phyloP scores from a whole-genome alignment of 192 early-diverging fungal species.

The Lobosporangium transversale region DNA sequence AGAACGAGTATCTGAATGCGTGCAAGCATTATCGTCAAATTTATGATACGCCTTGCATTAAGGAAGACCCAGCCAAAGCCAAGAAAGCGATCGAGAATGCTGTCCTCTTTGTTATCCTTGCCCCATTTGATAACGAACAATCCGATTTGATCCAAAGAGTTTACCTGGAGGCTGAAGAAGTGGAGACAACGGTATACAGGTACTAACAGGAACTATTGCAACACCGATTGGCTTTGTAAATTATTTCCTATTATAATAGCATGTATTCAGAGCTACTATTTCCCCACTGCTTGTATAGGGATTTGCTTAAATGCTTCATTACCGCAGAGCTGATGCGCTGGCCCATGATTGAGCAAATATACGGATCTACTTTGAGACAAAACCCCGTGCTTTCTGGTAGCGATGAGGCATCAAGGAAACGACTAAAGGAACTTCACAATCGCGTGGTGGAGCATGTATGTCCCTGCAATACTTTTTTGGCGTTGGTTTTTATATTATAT shows the following conservation, averaged over 20 bases:
- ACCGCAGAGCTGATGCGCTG: slow-evolving; percentile 95
- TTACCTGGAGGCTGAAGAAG: slow-evolving; percentile 81
- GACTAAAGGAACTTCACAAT: slow-evolving; percentile 87
- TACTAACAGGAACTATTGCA: no score
- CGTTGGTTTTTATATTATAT: neutral
- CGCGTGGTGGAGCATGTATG: slow-evolving; percentile 95
- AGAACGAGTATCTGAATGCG: slow-evolving; percentile 87
- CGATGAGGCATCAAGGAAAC: slow-evolving; percentile 81
- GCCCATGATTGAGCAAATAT: slow-evolving; percentile 92
- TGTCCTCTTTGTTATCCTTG: slow-evolving; percentile 86
- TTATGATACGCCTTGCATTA: slow-evolving; percentile 85
- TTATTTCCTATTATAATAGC: no score
- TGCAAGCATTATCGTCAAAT: slow-evolving; percentile 94
- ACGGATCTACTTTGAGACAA: slow-evolving; percentile 77
- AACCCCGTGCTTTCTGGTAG: slow-evolving; percentile 78
- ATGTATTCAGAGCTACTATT: no score
- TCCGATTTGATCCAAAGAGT: slow-evolving; percentile 92
- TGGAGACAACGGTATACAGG: slow-evolving; percentile 78
- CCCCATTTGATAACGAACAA: slow-evolving; percentile 97
- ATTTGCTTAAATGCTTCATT: slow-evolving; percentile 89
- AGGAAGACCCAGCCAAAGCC: slow-evolving; percentile 82
- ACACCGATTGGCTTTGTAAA: no score
- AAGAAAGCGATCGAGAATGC: slow-evolving; percentile 80
- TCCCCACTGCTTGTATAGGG: no score
- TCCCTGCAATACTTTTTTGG: neutral